These are phyloP conservation scores for Blastocladiella emersonii DNA, from an alignment of 371 early-diverging fungal genomes.

Conservation along the genomic window DNA sequence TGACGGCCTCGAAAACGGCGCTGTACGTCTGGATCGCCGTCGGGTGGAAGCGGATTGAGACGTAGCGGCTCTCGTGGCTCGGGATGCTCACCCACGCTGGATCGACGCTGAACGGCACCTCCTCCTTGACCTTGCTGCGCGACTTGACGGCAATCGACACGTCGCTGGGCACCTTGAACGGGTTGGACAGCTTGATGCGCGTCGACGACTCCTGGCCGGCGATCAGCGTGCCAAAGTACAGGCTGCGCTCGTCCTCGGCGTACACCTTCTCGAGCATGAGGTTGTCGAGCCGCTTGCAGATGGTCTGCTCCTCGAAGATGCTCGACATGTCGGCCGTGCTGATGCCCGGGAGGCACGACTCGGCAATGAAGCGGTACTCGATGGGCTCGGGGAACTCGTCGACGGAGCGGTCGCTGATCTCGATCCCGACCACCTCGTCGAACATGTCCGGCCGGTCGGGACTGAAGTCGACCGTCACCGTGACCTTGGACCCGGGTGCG, in stretches of 20 bases:
- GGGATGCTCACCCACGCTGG: conserved; percentile 32
- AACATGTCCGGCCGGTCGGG: conserved; percentile 31
- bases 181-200: conserved; percentile 39
- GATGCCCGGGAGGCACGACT: conserved; percentile 39
- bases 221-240: conserved; percentile 35
- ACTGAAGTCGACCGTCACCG: conserved; percentile 40
- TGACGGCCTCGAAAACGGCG: conserved; percentile 35
- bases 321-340: conserved; percentile 32
- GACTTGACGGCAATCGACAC: conserved; percentile 26
- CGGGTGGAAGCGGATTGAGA: conserved; percentile 33
- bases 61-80: conserved; percentile 33
- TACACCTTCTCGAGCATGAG: conserved; percentile 25
- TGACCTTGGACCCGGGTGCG: conserved; percentile 28
- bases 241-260: conserved; percentile 36
- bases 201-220: conserved; percentile 31
- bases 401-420: conserved; percentile 32
- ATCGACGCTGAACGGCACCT: conserved; percentile 40
- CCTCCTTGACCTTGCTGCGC: conserved; percentile 30
- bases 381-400: conserved; percentile 26
- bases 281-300: conserved; percentile 34
- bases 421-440: conserved; percentile 38
- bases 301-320: conserved; percentile 40
- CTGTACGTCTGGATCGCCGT: conserved; percentile 33
- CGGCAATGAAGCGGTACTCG: conserved; percentile 35
- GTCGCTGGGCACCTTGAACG: conserved; percentile 39